Evolutionary conservation across 257 asterid species (phyloP), one percentile per base, ranked within the genome.

Genomic region (Marsdenia floribunda): DNA sequence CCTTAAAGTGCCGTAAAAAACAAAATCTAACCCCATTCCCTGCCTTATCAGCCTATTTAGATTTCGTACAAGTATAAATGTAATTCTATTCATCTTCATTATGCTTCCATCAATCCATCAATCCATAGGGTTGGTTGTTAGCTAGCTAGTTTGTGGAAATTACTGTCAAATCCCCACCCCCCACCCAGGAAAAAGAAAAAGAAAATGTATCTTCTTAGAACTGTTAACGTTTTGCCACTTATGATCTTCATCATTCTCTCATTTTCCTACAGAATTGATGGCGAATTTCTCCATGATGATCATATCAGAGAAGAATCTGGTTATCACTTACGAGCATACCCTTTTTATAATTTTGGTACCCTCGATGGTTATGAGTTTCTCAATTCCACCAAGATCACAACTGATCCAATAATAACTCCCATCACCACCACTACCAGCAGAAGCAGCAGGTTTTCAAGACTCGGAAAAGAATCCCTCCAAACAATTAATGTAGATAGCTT

Each of bases 401-500:
- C 50, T 11, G 21, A 38, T 38, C 50, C 18, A 13, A 3, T 49
- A 49, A 38, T 49, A 38, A 37, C 11, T 42, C 6, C 42, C 42
- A 38, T 5, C 6, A 40, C 46, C 49, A 8, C 49, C 47, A 42
- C n/a, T n/a, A n/a, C n/a, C 33, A 29, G 33, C 33, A 29, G 33
- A 29, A 29, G 0, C 33, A 29, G 11, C 35, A 58, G 14, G 47
- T 18, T 59, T 37, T 24, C 9, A 6, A 10, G 59, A 40, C 53
- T 14, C 1, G 46, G 42, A 3, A 46, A 22, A 11, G 37, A 19
- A 49, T 57, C 74, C 19, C 38, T 26, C 42, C 57, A 1, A 55
- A n/a, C 71, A 0, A 74, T 82, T 55, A 46, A 54, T 74, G 84
- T 80, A 9, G 70, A 77, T 68, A 29, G 55, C 22, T 83, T 52